A percentile compares a stretch with the other conserved stretches of the same genome.
These are phyloP conservation scores for Spathaspora passalidarum DNA, from an alignment of 805 yeast genomes.

Conservation along the genomic window DNA sequence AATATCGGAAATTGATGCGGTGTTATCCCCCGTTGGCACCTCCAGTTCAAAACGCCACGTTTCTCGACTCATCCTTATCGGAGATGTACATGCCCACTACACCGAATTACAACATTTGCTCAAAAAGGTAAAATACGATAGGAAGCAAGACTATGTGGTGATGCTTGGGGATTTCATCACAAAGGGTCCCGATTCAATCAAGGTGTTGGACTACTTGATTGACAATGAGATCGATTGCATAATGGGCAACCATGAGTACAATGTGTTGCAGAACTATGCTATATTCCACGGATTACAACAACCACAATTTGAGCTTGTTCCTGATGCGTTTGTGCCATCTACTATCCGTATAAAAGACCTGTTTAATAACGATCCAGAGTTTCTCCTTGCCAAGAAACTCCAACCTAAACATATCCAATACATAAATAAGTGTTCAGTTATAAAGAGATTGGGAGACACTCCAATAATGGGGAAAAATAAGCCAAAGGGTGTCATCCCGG, in stretches of 20 bases:
- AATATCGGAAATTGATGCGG: slow-evolving; percentile 21
- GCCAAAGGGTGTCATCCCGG: slow-evolving; percentile 16
- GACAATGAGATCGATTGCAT: slow-evolving; percentile 64
- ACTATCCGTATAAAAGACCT: slow-evolving; percentile 6
- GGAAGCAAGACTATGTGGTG: slow-evolving; percentile 54
- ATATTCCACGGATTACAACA: slow-evolving; percentile 49
- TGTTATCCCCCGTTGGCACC: slow-evolving; percentile 18
- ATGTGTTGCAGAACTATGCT: slow-evolving; percentile 63
- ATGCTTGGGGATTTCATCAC: slow-evolving; percentile 82
- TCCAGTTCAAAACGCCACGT: slow-evolving; percentile 8
- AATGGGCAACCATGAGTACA: slow-evolving; percentile 86
- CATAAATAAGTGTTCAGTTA: slow-evolving; percentile 61
- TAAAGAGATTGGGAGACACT: slow-evolving; percentile 59
- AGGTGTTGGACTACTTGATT: slow-evolving; percentile 63
- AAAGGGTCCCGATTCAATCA: slow-evolving; percentile 76
- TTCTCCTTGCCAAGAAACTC: slow-evolving; percentile 48
- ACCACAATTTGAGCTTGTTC: slow-evolving; percentile 22
- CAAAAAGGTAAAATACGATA: slow-evolving; percentile 44
- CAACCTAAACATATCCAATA: slow-evolving; percentile 60
- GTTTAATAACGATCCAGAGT: slow-evolving; percentile 37
- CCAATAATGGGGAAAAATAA: slow-evolving; percentile 37
- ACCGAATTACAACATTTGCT: slow-evolving; percentile 53
- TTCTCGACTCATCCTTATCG: slow-evolving; percentile 64
- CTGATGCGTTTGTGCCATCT: slow-evolving; percentile 3
- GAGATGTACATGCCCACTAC: slow-evolving; percentile 86